Evolutionary conservation across 805 yeast genomes (phyloP).

Genomic region (Hanseniaspora mollemarum): DNA sequence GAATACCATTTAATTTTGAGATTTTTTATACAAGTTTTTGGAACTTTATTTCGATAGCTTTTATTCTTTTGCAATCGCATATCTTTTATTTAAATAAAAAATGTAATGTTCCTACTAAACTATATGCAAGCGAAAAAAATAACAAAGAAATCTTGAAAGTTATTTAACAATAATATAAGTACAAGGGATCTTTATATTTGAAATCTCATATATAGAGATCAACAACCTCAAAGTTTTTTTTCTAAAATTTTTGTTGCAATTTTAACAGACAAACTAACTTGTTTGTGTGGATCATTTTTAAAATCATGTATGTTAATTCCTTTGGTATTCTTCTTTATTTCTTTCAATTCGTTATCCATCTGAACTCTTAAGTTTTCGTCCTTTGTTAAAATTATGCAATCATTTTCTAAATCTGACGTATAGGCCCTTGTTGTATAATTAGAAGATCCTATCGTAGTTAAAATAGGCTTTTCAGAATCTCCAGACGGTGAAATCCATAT

Average conservation of each 20-base stretch:
- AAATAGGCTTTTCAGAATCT: constrained; percentile 44
- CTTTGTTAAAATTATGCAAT: constrained; percentile 65
- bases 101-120: constrained; percentile 20
- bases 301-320: constrained; percentile 52
- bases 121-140: not conserved
- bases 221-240: constrained; percentile 34
- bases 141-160: not conserved
- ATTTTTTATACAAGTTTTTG: constrained; percentile 19
- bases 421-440: constrained; percentile 89
- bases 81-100: constrained; percentile 21
- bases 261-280: constrained; percentile 51
- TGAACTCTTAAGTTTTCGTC: constrained; percentile 45
- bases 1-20: constrained; percentile 23
- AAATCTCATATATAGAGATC: not conserved
- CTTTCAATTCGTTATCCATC: constrained; percentile 53
- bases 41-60: constrained; percentile 19
- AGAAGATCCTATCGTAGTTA: constrained; percentile 82
- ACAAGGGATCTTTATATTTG: not conserved
- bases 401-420: constrained; percentile 75
- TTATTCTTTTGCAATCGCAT: constrained; percentile 26
- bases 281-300: constrained; percentile 45
- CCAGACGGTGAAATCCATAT: constrained; percentile 65
- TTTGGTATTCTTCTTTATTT: constrained; percentile 44
- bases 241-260: constrained; percentile 56
- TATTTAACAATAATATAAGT: not conserved